Percentiles rank a stretch among this genome's conserved stretches.
phyloP scores from a whole-genome alignment of 2,329 filamentous ascomycete species.

The Trichophyton simii region DNA sequence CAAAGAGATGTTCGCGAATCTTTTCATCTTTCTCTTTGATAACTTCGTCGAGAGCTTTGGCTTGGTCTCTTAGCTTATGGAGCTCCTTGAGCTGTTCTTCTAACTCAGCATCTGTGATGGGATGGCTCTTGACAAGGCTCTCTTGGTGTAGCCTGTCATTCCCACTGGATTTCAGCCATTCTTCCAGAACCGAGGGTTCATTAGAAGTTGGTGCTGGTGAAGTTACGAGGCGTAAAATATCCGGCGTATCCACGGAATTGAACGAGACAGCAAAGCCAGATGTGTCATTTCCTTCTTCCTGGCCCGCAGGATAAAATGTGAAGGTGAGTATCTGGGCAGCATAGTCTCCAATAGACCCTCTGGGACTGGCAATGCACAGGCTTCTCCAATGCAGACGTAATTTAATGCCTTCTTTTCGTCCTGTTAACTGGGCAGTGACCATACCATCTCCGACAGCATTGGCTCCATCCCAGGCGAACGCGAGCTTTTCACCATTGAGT shows the following conservation, averaged over 20 bases:
- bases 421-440: slow-evolving; percentile 15
- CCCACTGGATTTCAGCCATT: slow-evolving; percentile 15
- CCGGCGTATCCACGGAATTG: slow-evolving; percentile 17
- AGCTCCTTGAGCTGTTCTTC: slow-evolving; percentile 19
- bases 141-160: slow-evolving; percentile 7
- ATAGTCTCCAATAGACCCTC: slow-evolving; percentile 11
- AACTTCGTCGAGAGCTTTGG: slow-evolving; percentile 16
- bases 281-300: slow-evolving; percentile 14
- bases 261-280: slow-evolving; percentile 26
- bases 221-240: slow-evolving; percentile 19
- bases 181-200: slow-evolving; percentile 13
- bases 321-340: slow-evolving; percentile 21
- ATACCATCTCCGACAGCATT: slow-evolving; percentile 17
- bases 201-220: slow-evolving; percentile 16
- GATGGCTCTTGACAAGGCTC: neutral
- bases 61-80: slow-evolving; percentile 18
- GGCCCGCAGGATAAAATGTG: slow-evolving; percentile 16
- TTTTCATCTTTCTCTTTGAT: slow-evolving; percentile 19
- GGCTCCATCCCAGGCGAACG: slow-evolving; percentile 16
- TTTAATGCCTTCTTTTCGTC: slow-evolving; percentile 11
- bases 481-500: slow-evolving; percentile 21
- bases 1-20: slow-evolving; percentile 19
- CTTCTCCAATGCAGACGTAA: slow-evolving; percentile 18
- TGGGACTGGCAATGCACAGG: slow-evolving; percentile 18
- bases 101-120: slow-evolving; percentile 8